phyloP scores from a whole-genome alignment of 148 eudicot species.

The Arctostaphylos glauca region DNA sequence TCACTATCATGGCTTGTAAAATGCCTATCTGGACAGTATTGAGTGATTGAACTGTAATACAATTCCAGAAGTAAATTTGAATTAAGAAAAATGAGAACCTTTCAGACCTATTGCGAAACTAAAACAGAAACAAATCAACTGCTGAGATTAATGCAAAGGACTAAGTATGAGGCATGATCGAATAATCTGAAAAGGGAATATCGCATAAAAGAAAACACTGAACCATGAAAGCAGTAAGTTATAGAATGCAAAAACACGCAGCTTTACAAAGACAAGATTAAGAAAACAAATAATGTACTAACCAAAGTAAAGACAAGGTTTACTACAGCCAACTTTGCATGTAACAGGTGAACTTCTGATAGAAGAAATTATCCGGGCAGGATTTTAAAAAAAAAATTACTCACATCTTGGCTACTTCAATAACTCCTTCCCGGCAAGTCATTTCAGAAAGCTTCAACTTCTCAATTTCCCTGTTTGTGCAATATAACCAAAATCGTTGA shows the following conservation, averaged over 20 bases:
- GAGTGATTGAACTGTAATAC: too few relatives aligned
- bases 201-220: neutral
- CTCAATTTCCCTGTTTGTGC: constrained; percentile 67
- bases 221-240: neutral
- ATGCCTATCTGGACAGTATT: too few relatives aligned
- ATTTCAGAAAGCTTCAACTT: constrained; percentile 96
- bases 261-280: neutral
- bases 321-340: neutral
- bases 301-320: neutral
- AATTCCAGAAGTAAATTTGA: too few relatives aligned
- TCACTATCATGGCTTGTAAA: too few relatives aligned
- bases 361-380: neutral
- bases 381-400: constrained; percentile 21
- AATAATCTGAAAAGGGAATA: neutral
- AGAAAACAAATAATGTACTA: neutral
- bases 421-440: constrained; percentile 88
- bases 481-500: neutral
- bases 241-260: neutral
- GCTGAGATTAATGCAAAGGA: neutral
- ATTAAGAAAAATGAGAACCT: neutral
- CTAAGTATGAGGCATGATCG: neutral
- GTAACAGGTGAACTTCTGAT: neutral
- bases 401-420: constrained; percentile 97
- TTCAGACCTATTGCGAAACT: neutral
- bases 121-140: neutral